These are phyloP conservation scores for Calendula officinalis DNA, from an alignment of 129 eudicot species.

Conservation along the genomic window DNA sequence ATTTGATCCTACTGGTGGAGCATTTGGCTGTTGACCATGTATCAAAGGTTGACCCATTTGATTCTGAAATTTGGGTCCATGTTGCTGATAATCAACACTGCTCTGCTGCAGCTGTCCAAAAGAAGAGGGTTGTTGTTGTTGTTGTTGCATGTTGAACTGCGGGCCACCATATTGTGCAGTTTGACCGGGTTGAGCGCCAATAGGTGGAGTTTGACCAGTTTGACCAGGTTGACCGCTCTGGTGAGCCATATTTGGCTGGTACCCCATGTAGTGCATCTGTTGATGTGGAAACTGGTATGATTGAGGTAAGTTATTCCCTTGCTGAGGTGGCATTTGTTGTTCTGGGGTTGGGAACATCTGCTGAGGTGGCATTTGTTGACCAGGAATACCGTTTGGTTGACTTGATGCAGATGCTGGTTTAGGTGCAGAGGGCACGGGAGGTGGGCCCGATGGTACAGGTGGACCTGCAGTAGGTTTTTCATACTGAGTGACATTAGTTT, in stretches of 20 bases:
- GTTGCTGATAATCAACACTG: conserved; percentile 51
- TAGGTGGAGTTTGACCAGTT: conserved; percentile 23
- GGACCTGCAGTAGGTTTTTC: conserved; percentile 73
- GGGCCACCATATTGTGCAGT: conserved; percentile 46
- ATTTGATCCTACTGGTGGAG: conserved; percentile 45
- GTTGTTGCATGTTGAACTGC: conserved; percentile 47
- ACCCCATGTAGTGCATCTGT: conserved; percentile 55
- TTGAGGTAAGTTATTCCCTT: conserved; percentile 42
- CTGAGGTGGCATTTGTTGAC: conserved; percentile 37
- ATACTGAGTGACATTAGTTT: conserved; percentile 84
- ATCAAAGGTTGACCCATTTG: conserved; percentile 52
- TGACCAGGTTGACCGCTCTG: conserved; percentile 51
- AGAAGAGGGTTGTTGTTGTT: conserved; percentile 33
- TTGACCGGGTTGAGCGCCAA: conserved; percentile 45
- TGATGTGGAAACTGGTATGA: conserved; percentile 47
- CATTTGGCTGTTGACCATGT: conserved; percentile 66
- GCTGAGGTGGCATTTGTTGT: conserved; percentile 44
- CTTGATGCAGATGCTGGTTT: conserved; percentile 42
- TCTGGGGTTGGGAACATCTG: conserved; percentile 38
- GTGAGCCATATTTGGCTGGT: conserved; percentile 59
- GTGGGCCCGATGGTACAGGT: conserved; percentile 64
- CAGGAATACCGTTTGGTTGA: conserved; percentile 47
- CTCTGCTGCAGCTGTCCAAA: conserved; percentile 42
- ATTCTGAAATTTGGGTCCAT: conserved; percentile 57
- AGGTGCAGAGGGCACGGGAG: conserved; percentile 52